These are phyloP conservation scores for Cercospora sojina DNA, from an alignment of 2,329 filamentous ascomycete genomes.

Conservation along the genomic window DNA sequence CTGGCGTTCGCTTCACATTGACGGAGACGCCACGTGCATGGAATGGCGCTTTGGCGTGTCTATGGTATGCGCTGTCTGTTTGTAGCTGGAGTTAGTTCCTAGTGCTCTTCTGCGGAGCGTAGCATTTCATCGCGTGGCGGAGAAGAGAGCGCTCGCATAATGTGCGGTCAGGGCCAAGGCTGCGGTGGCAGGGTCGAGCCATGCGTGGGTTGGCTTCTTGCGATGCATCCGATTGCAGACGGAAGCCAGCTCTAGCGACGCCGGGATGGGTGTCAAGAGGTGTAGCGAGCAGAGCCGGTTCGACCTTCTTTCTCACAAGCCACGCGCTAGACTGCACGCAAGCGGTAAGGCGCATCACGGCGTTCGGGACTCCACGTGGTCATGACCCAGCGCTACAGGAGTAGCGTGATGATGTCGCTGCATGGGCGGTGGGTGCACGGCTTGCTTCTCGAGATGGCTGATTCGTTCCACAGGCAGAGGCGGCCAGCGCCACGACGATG, in stretches of 20 bases:
- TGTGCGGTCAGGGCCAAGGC: background rate
- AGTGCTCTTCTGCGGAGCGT: background rate
- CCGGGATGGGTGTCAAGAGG: background rate
- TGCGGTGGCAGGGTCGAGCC: background rate
- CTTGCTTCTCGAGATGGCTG: background rate
- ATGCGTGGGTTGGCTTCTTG: background rate
- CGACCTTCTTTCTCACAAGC: background rate
- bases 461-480: background rate
- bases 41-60: background rate
- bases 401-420: constrained; percentile 1
- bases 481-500: background rate
- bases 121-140: too few relatives aligned
- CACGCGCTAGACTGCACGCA: background rate
- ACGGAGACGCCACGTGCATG: background rate
- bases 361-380: constrained; percentile 12
- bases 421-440: background rate
- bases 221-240: background rate
- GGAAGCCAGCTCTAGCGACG: background rate
- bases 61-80: background rate
- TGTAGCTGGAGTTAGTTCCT: background rate
- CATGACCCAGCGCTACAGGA: background rate
- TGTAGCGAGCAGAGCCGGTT: background rate
- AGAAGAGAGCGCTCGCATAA: background rate
- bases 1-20: background rate
- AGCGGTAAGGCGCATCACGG: constrained; percentile 2